Base-by-base conservation (phyloP, 2,329 filamentous ascomycete genomes). In the Aspergillus persii region DNA sequence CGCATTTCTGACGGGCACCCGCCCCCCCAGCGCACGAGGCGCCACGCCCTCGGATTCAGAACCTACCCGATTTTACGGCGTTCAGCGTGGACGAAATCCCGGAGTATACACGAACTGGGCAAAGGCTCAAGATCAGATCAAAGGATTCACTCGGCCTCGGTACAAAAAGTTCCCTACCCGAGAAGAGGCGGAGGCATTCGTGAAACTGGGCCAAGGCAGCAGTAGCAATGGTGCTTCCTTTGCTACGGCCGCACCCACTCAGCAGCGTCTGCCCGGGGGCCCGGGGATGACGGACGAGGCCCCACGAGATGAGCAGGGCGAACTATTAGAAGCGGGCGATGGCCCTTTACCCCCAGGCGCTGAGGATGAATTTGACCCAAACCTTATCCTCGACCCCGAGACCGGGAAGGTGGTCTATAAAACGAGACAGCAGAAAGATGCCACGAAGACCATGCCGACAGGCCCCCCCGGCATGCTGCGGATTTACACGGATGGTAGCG, bases 171-270 rank as follows among this genome's bases (percentile, higher is more conserved):
- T 92, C 64, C 74, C 78, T 3, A 89, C 85, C 1, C 81, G 83
- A 29, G 81, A 81, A 58, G 92, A 96, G 73, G 94, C 94, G 0
- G 86, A 94, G 69, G 85, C 85, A 23, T 97, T 90, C 71, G 90
- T 96, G 53, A 68, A 60, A 3, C 68, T 81, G 46, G 77, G 77
- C 26, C 71, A 71, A 61, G 56, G 66, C 50, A 56, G 67, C 64
- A 47, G 41, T 29, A 56, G 67, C 64, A 47, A 31, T 29, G 57
- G 61, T 11, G 58, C 62, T 53, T 62, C 67, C 56, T 61, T 69
- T 39, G 62, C 65, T 48, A 71, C 65, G 44, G 68, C 68, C 30
- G 64, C 72, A 62, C 70, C 68, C 33, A 62, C 68, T 5, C 53
- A 66, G n/a, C 76, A 77, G 65, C 78, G 75, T 60, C 56, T 64